phyloP scores from a whole-genome alignment of 1,284 basidiomycete species.

The Sanghuangporus weigelae region DNA sequence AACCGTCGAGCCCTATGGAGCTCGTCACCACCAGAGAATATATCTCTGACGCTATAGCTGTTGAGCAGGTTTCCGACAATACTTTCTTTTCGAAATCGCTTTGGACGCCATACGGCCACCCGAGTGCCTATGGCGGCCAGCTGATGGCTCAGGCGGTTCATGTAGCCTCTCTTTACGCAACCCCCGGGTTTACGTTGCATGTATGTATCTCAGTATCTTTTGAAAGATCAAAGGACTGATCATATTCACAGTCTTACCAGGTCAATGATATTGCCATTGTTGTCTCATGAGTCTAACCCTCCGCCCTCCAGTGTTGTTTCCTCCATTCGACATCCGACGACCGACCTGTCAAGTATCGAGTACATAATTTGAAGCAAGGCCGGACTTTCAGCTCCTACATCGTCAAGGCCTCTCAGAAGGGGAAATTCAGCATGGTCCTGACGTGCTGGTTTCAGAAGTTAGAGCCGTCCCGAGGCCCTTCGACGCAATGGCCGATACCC shows the following conservation, averaged over 20 bases:
- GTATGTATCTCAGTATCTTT: constrained; percentile 39
- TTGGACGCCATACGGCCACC: constrained; percentile 56
- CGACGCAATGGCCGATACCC: constrained; percentile 62
- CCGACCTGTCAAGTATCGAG: constrained; percentile 75
- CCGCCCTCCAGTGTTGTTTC: constrained; percentile 68
- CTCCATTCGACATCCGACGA: constrained; percentile 66
- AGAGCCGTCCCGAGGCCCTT: constrained; percentile 40
- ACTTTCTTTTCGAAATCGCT: constrained; percentile 71
- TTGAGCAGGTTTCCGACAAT: constrained; percentile 75
- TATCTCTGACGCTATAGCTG: constrained; percentile 64
- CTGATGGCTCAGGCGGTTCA: constrained; percentile 85
- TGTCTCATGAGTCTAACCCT: constrained; percentile 30
- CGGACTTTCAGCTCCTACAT: constrained; percentile 67
- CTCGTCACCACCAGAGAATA: constrained; percentile 30
- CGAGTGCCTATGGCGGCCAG: constrained; percentile 87
- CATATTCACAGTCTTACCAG: background rate
- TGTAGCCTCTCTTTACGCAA: constrained; percentile 71
- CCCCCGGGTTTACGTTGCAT: constrained; percentile 63
- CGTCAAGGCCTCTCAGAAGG: constrained; percentile 75
- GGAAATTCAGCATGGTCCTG: constrained; percentile 74
- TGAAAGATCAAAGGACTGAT: background rate
- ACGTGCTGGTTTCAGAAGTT: constrained; percentile 83
- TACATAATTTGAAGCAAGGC: constrained; percentile 76
- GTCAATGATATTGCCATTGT: background rate
- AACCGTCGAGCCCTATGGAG: background rate